Evolutionary conservation across 2,329 filamentous ascomycete species (phyloP).

Genomic region (Aspergillus ustus): DNA sequence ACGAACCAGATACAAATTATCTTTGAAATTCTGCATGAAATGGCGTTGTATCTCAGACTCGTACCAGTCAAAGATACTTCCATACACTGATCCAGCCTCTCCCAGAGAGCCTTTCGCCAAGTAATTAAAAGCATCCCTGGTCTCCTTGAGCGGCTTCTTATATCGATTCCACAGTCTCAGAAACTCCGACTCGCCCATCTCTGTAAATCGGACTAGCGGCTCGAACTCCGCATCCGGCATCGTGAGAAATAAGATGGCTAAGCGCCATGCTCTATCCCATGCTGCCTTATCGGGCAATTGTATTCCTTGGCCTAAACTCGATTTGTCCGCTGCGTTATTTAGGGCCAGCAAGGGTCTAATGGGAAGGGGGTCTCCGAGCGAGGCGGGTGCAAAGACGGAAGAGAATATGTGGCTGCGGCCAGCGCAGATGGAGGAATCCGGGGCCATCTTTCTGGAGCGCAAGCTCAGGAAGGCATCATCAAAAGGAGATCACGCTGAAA

Average conservation of each 20-base stretch:
- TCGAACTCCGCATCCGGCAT: slow-evolving; percentile 43
- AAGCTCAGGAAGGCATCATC: slow-evolving; percentile 9
- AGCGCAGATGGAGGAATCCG: slow-evolving; percentile 15
- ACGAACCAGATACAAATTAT: slow-evolving; percentile 35
- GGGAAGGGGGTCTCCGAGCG: slow-evolving; percentile 38
- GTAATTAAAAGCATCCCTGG: slow-evolving; percentile 40
- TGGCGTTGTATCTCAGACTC: slow-evolving; percentile 48
- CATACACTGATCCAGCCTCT: slow-evolving; percentile 24
- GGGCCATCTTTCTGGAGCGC: slow-evolving; percentile 4
- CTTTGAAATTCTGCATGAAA: slow-evolving; percentile 45
- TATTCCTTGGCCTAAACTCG: slow-evolving; percentile 13
- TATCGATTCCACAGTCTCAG: slow-evolving; percentile 38
- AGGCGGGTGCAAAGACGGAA: slow-evolving; percentile 49
- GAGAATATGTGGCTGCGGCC: slow-evolving; percentile 47
- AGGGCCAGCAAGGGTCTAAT: slow-evolving; percentile 30
- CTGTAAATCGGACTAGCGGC: slow-evolving; percentile 28
- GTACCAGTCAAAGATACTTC: slow-evolving; percentile 49
- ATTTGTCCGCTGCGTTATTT: slow-evolving; percentile 15
- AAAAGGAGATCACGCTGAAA: neutral
- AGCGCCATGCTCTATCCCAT: slow-evolving; percentile 48
- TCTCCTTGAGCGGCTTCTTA: slow-evolving; percentile 34
- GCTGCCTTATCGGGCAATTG: slow-evolving; percentile 35
- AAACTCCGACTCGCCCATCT: slow-evolving; percentile 33
- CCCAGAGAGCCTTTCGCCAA: slow-evolving; percentile 29
- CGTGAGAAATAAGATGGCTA: slow-evolving; percentile 45